These are phyloP conservation scores for Phytophthora fragariae DNA, from an alignment of 352 stramenopile species.

Conservation along the genomic window DNA sequence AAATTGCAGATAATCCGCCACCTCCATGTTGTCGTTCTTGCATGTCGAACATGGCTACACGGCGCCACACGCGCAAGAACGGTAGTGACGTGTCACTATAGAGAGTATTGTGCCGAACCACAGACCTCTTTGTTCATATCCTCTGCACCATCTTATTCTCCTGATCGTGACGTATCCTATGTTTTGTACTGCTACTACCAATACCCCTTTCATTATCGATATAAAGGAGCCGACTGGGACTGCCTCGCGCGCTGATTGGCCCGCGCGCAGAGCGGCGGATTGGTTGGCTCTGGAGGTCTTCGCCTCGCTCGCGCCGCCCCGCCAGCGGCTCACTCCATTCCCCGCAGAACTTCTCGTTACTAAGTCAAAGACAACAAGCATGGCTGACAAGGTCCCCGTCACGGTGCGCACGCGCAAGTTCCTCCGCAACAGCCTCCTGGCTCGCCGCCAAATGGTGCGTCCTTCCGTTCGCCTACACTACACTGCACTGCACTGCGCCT, in stretches of 20 bases:
- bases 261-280: constrained; percentile 50
- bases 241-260: constrained; percentile 49
- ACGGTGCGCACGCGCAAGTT: constrained; percentile 99
- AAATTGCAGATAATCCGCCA: constrained; percentile 15
- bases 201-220: constrained; percentile 14
- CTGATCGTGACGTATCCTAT: not conserved
- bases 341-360: constrained; percentile 72
- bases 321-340: constrained; percentile 57
- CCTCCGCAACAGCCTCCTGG: constrained; percentile 97
- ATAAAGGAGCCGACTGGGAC: not conserved
- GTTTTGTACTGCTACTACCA: not conserved
- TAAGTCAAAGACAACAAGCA: constrained; percentile 79
- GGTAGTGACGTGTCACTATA: constrained; percentile 27
- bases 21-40: not conserved
- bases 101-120: not conserved
- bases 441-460: constrained; percentile 97
- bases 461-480: not conserved
- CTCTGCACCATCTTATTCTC: not conserved
- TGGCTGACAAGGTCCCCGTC: constrained; percentile 94
- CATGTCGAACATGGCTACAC: constrained; percentile 7
- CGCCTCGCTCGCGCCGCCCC: constrained; percentile 16
- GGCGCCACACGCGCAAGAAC: not conserved
- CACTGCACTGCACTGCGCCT: not conserved
- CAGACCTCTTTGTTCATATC: not conserved
- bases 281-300: constrained; percentile 81